Percentiles rank a stretch among this genome's conserved stretches.
Evolutionary conservation across 768 basidiomycete species (phyloP).

Genomic region (Suillus americanus): DNA sequence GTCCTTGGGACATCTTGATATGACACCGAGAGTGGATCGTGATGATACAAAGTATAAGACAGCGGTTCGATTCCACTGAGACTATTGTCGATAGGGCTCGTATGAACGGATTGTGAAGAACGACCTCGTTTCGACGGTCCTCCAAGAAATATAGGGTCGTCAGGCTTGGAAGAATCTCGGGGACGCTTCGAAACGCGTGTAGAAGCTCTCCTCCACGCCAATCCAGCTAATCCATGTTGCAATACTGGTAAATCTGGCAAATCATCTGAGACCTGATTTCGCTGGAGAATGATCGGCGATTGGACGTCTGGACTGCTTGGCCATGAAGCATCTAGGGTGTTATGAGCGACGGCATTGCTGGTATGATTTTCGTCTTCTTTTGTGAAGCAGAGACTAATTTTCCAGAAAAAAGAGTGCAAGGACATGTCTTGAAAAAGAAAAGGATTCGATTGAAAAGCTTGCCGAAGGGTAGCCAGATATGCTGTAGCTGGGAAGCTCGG

Average conservation of each 20-base stretch:
- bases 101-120: conserved; percentile 3
- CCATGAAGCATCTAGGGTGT: not conserved
- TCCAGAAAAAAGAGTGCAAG: conserved; percentile 8
- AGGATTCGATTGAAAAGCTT: conserved; percentile 22
- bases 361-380: not conserved
- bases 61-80: not conserved
- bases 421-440: conserved; percentile 8
- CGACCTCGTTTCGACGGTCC: not conserved
- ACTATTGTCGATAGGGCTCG: not conserved
- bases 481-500: conserved; percentile 46
- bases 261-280: conserved; percentile 15
- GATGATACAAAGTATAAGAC: not conserved
- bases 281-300: not conserved
- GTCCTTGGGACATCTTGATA: not conserved
- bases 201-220: conserved; percentile 1
- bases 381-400: not conserved
- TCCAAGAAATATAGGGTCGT: not conserved
- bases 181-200: not conserved
- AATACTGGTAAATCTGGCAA: not conserved
- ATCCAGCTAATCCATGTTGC: not conserved
- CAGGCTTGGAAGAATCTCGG: not conserved
- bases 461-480: conserved; percentile 48
- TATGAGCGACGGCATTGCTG: not conserved
- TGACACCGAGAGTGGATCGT: not conserved
- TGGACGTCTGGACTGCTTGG: conserved; percentile 4